Percentiles rank a stretch among this genome's conserved stretches.
phyloP scores from a whole-genome alignment of 805 yeast species.

The Metschnikowia similis region DNA sequence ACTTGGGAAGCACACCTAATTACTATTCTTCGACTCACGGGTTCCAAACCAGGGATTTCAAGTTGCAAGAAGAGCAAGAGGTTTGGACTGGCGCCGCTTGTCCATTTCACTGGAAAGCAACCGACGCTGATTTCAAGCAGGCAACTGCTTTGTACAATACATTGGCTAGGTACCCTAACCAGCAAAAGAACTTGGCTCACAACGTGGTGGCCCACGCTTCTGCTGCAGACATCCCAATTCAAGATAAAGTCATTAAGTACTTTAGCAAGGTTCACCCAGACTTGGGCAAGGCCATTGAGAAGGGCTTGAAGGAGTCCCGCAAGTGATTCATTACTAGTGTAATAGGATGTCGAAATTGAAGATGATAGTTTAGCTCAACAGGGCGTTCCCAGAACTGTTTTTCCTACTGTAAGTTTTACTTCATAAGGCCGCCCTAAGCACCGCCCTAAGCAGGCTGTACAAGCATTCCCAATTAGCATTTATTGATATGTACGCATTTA shows the following conservation, averaged over 20 bases:
- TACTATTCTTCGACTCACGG: conserved; percentile 59
- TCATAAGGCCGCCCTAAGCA: too few relatives aligned
- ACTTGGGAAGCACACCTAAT: conserved; percentile 75
- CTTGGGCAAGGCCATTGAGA: conserved; percentile 64
- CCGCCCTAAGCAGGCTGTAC: background rate
- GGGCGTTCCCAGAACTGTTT: too few relatives aligned
- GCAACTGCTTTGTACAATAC: conserved; percentile 76
- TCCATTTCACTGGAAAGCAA: conserved; percentile 81
- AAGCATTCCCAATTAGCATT: background rate
- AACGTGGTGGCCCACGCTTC: conserved; percentile 74
- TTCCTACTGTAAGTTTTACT: too few relatives aligned
- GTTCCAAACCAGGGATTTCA: conserved; percentile 41
- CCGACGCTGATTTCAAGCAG: conserved; percentile 74
- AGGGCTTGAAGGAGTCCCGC: conserved; percentile 53
- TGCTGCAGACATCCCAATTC: conserved; percentile 69
- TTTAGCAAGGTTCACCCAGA: conserved; percentile 68
- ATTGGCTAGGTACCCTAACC: conserved; percentile 71
- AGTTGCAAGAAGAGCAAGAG: conserved; percentile 65
- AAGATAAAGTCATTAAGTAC: conserved; percentile 72
- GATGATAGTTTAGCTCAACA: too few relatives aligned
- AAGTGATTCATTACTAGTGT: conserved; percentile 21
- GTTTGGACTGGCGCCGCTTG: conserved; percentile 78
- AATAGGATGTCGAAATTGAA: too few relatives aligned
- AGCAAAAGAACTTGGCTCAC: conserved; percentile 78
- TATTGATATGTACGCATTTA: background rate